Evolutionary conservation across 2,329 filamentous ascomycete genomes (phyloP).

Genomic region (Aspergillus ustus): DNA sequence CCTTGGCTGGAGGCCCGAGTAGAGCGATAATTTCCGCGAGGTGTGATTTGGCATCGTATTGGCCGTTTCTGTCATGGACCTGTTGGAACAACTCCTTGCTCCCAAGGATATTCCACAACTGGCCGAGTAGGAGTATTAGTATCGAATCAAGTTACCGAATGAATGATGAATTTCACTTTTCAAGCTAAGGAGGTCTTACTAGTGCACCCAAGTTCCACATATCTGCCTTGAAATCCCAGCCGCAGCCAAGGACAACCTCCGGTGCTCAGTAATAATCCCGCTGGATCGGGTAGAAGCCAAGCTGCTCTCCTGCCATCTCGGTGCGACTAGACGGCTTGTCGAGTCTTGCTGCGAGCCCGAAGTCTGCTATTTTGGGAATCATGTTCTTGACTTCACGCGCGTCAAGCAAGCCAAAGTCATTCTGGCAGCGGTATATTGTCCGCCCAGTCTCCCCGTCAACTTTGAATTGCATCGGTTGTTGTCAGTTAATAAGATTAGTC

Average conservation of each 20-base stretch:
- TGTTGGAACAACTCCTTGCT: conserved; percentile 37
- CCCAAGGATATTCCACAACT: conserved; percentile 41
- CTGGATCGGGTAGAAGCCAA: conserved; percentile 50
- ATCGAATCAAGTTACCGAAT: conserved; percentile 8
- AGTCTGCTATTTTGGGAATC: conserved; percentile 29
- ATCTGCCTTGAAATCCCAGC: conserved; percentile 41
- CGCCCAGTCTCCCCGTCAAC: conserved; percentile 20
- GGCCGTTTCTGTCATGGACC: conserved; percentile 33
- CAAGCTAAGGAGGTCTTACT: no score
- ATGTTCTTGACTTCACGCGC: conserved; percentile 21
- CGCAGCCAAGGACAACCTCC: conserved; percentile 40
- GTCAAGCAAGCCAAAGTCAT: conserved; percentile 28
- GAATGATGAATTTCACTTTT: no score
- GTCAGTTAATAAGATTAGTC: conserved; percentile 28
- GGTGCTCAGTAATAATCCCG: conserved; percentile 42
- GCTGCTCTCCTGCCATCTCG: conserved; percentile 8
- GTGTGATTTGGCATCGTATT: conserved; percentile 37
- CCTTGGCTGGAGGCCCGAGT: conserved; percentile 40
- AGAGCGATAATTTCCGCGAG: conserved; percentile 48
- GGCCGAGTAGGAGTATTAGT: conserved; percentile 4
- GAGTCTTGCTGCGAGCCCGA: conserved; percentile 25
- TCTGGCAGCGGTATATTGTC: conserved; percentile 28
- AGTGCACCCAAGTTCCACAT: conserved; percentile 46
- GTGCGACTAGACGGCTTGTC: conserved; percentile 11
- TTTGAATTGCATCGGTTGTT: conserved; percentile 24